A percentile compares a stretch with the other conserved stretches of the same genome.
These are phyloP conservation scores for Xylaria sp. DNA, from an alignment of 2,329 filamentous ascomycete species.

Conservation along the genomic window DNA sequence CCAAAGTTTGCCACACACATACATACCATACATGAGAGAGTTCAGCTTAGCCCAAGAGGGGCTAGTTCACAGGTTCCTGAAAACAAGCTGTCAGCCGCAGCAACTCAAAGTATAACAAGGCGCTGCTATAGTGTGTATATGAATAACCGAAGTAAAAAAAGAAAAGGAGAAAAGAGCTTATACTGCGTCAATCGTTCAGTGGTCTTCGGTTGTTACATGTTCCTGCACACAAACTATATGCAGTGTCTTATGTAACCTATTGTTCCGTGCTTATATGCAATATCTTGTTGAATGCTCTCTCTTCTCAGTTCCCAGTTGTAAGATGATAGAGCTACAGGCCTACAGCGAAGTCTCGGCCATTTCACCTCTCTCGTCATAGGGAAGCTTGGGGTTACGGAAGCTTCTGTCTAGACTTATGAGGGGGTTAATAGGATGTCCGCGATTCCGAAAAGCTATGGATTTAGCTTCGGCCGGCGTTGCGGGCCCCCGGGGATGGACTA, in stretches of 20 bases:
- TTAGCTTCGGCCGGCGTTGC: conserved; percentile 1
- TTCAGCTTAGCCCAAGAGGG: not conserved
- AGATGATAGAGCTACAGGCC: not conserved
- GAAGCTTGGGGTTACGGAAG: not conserved
- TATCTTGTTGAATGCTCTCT: no score
- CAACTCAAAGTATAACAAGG: not conserved
- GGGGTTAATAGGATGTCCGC: not conserved
- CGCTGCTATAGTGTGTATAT: not conserved
- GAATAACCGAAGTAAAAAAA: not conserved
- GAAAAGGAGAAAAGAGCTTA: not conserved
- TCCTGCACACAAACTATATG: no score
- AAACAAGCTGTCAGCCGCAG: conserved; percentile 1
- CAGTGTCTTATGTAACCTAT: no score
- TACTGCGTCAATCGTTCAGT: not conserved
- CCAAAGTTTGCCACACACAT: not conserved
- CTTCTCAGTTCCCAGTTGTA: no score
- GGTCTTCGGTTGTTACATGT: no score
- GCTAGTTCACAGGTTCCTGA: not conserved
- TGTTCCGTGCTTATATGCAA: no score
- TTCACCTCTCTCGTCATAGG: not conserved
- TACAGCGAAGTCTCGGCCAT: not conserved
- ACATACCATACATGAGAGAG: not conserved
- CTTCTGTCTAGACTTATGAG: not conserved
- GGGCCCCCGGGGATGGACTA: not conserved
- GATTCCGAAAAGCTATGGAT: not conserved